Evolutionary conservation across 2,329 filamentous ascomycete genomes (phyloP).

Genomic region (Diaporthe ampelina): DNA sequence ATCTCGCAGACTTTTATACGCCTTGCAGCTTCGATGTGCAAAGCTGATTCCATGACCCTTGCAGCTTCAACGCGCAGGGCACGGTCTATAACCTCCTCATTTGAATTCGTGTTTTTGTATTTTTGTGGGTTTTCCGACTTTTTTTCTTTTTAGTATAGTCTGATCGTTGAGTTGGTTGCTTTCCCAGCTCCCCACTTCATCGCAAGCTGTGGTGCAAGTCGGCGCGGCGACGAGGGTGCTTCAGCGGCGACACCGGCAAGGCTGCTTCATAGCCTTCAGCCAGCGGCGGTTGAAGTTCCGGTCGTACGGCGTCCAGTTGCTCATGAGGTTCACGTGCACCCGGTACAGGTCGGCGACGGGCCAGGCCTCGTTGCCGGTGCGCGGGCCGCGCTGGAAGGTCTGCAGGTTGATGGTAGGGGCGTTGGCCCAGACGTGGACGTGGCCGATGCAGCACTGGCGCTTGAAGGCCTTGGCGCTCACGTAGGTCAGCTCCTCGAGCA

Average conservation of each 20-base stretch:
- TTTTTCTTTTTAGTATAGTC: background rate
- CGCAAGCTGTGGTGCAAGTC: background rate
- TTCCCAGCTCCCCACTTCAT: background rate
- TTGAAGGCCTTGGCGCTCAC: background rate
- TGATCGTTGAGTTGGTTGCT: too few species aligned
- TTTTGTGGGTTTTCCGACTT: background rate
- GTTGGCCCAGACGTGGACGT: background rate
- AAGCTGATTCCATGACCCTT: background rate
- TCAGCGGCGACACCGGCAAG: background rate
- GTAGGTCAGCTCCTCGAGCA: background rate
- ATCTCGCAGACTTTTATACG: background rate
- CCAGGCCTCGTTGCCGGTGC: background rate
- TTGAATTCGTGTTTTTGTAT: background rate
- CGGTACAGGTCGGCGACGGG: background rate
- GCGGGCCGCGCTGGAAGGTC: background rate
- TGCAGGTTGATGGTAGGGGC: background rate
- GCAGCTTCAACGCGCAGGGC: too few species aligned
- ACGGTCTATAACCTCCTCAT: background rate
- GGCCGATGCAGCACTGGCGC: conserved; percentile 5
- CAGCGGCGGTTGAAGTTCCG: background rate
- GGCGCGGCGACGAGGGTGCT: background rate
- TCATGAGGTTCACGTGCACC: background rate
- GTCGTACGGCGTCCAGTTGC: background rate
- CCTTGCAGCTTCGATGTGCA: background rate
- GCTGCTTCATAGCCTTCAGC: background rate